Evolutionary conservation across 1,139 yeast species (phyloP).

Genomic region (Yamadazyma spencermartinsiae): DNA sequence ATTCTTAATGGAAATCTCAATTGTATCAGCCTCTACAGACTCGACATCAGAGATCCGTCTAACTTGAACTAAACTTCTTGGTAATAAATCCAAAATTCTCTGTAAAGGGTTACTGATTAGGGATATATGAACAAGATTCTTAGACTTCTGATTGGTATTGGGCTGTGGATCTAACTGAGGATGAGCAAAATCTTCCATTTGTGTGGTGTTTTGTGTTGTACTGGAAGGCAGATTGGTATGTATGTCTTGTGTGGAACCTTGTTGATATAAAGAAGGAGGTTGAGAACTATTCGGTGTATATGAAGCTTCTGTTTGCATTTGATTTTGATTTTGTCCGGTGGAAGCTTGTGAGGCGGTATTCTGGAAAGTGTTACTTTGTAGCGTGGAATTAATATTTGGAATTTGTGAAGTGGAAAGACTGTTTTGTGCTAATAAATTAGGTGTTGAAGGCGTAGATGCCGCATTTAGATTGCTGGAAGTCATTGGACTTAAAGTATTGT

Average conservation of each 20-base stretch:
- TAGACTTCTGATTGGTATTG: constrained; percentile 10
- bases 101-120: constrained; percentile 65
- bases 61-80: constrained; percentile 61
- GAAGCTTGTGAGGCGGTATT: too few species aligned
- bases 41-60: constrained; percentile 37
- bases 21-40: constrained; percentile 70
- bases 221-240: constrained; percentile 1
- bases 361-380: not conserved
- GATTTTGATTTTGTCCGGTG: not conserved
- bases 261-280: constrained; percentile 1
- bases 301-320: not conserved
- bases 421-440: constrained; percentile 1
- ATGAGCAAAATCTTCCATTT: not conserved
- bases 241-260: not conserved
- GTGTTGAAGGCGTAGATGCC: constrained; percentile 1
- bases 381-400: not conserved
- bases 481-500: constrained; percentile 1
- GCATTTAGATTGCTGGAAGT: not conserved
- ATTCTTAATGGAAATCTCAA: constrained; percentile 82
- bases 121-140: constrained; percentile 45
- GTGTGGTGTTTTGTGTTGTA: constrained; percentile 4
- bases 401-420: not conserved
- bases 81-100: constrained; percentile 60
- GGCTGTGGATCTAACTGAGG: not conserved
- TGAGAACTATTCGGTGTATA: constrained; percentile 1